Evolutionary conservation across 768 basidiomycete genomes (phyloP).

Genomic region (Amanita brunnescens): DNA sequence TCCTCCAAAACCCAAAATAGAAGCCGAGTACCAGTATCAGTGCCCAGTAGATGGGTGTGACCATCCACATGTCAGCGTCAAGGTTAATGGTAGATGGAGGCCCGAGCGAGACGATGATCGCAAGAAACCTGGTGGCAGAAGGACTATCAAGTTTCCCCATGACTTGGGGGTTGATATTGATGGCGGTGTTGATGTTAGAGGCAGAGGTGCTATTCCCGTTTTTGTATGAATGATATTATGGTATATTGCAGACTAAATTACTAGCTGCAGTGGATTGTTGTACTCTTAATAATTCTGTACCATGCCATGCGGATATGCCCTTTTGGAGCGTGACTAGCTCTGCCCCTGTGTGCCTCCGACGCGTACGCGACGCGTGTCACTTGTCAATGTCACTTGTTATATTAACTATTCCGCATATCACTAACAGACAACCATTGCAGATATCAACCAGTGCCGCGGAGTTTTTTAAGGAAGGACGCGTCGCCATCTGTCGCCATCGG

Average conservation of each 20-base stretch:
- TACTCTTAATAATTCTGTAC: neutral
- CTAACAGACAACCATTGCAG: no score
- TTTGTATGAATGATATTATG: slow-evolving; percentile 25
- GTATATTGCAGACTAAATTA: neutral
- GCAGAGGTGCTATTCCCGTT: slow-evolving; percentile 34
- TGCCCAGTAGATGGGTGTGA: slow-evolving; percentile 60
- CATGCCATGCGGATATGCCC: neutral
- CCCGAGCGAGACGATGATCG: slow-evolving; percentile 35
- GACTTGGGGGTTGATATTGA: slow-evolving; percentile 2
- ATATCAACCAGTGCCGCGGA: no score
- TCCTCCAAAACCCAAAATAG: slow-evolving; percentile 26
- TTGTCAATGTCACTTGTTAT: no score
- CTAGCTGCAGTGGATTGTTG: neutral
- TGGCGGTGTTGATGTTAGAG: slow-evolving; percentile 7
- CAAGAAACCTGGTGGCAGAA: slow-evolving; percentile 7
- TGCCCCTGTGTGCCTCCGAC: no score
- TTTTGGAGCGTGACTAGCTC: neutral
- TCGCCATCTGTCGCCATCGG: no score
- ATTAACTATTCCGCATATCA: no score
- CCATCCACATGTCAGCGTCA: slow-evolving; percentile 45
- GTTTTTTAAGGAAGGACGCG: no score
- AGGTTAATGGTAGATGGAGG: slow-evolving; percentile 50
- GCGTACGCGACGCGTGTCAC: no score
- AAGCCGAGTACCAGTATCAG: slow-evolving; percentile 47
- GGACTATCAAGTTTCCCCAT: slow-evolving; percentile 8